Percentiles rank a stretch among this genome's conserved stretches.
These are phyloP conservation scores for Orbilia oligospora DNA, from an alignment of 2,329 filamentous ascomycete genomes.

Conservation along the genomic window DNA sequence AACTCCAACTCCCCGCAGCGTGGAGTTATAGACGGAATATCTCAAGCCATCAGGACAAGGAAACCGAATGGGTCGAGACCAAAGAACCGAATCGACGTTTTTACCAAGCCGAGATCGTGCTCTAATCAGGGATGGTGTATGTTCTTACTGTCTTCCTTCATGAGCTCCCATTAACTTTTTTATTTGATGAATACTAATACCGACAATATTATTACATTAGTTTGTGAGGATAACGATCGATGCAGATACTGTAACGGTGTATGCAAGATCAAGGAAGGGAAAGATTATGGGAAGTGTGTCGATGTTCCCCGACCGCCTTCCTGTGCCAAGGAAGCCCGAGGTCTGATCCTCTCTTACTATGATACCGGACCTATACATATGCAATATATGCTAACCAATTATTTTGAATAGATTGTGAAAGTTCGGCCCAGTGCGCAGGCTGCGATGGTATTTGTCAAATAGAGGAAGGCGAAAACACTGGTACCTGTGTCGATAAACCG, in stretches of 20 bases:
- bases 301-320: conserved; percentile 7
- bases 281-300: conserved; percentile 13
- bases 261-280: conserved; percentile 10
- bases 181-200: not conserved
- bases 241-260: conserved; percentile 20
- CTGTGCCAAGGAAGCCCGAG: not conserved
- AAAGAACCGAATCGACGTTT: conserved; percentile 4
- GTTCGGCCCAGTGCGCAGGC: not conserved
- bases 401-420: not conserved
- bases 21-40: not conserved
- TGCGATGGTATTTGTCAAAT: conserved; percentile 14
- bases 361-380: not conserved
- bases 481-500: conserved; percentile 13
- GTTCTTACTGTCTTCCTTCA: not conserved
- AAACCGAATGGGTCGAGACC: not conserved
- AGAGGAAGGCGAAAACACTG: not conserved
- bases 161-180: not conserved
- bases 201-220: not conserved
- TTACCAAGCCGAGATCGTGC: conserved; percentile 16
- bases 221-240: conserved; percentile 7
- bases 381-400: not conserved
- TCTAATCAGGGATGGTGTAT: conserved; percentile 4
- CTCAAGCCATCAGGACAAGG: not conserved
- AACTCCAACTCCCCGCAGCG: not conserved
- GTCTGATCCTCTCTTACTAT: not conserved